Conservation (phyloP, 2,329 filamentous ascomycete genomes). For the Sporothrix pallida region DNA sequence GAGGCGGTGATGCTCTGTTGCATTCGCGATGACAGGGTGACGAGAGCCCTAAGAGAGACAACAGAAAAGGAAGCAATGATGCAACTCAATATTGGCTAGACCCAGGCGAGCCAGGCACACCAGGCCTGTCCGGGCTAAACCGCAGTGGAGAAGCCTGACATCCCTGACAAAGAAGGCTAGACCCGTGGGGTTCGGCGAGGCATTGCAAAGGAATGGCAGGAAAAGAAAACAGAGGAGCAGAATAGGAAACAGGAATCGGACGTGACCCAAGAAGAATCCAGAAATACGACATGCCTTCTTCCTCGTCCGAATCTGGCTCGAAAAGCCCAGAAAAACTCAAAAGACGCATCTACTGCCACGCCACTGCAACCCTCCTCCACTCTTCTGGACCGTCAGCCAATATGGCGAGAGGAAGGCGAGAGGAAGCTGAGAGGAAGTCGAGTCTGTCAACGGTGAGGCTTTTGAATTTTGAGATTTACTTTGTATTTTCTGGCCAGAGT, state of each 20-base stretch:
- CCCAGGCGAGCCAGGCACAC: background rate
- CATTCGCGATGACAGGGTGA: background rate
- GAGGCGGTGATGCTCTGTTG: background rate
- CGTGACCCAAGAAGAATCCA: background rate
- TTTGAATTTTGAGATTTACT: background rate
- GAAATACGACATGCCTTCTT: conserved; percentile 1
- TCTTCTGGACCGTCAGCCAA: background rate
- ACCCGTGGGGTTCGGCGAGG: background rate
- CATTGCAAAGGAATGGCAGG: conserved; percentile 2
- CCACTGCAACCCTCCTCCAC: background rate
- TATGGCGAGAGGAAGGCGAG: background rate
- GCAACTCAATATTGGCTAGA: conserved; percentile 15
- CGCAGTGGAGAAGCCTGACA: background rate
- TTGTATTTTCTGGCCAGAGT: background rate
- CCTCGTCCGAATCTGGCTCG: background rate
- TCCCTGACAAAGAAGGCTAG: background rate
- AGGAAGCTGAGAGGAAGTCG: too few species aligned
- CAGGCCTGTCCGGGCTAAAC: conserved; percentile 6
- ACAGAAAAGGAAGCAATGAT: background rate
- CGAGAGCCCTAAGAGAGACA: background rate
- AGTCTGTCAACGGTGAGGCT: too few species aligned
- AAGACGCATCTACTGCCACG: conserved; percentile 4
- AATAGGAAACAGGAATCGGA: background rate
- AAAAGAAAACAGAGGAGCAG: background rate
- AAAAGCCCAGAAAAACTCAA: too few species aligned